A percentile compares a stretch with the other conserved stretches of the same genome.
Evolutionary conservation across 1,284 basidiomycete species (phyloP).

Genomic region (Ustilago shanxiensis): DNA sequence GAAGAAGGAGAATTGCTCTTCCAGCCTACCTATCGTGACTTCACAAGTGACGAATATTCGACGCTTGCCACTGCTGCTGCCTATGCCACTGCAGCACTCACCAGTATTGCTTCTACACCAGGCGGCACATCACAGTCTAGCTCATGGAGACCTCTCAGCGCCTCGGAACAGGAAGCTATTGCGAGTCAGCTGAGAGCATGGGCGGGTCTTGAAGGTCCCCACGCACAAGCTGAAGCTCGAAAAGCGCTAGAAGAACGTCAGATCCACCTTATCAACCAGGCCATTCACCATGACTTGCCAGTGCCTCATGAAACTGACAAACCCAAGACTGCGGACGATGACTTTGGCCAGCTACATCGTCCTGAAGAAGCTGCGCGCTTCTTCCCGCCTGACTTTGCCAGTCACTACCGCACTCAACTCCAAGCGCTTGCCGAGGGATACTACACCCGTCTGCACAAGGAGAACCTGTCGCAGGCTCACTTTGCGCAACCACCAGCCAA

Average conservation of each 20-base stretch:
- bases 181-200: constrained; percentile 58
- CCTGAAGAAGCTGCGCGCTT: constrained; percentile 38
- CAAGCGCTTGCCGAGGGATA: constrained; percentile 63
- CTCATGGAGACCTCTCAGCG: constrained; percentile 49
- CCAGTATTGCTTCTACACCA: constrained; percentile 50
- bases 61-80: constrained; percentile 63
- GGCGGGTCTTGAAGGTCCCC: constrained; percentile 65
- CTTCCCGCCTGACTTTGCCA: constrained; percentile 66
- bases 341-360: constrained; percentile 12
- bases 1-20: constrained; percentile 43
- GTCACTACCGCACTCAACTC: constrained; percentile 64
- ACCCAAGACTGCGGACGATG: constrained; percentile 3
- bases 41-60: constrained; percentile 55
- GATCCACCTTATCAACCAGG: constrained; percentile 46
- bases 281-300: constrained; percentile 19
- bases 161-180: constrained; percentile 51
- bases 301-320: constrained; percentile 1
- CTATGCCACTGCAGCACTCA: constrained; percentile 62
- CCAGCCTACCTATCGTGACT: constrained; percentile 56
- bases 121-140: constrained; percentile 25
- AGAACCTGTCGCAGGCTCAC: constrained; percentile 46
- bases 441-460: constrained; percentile 58
- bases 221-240: constrained; percentile 58
- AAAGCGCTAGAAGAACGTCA: constrained; percentile 54
- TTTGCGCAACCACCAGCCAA: constrained; percentile 28